These are phyloP conservation scores for Verticillium zaregamsianum DNA, from an alignment of 2,329 filamentous ascomycete species.

Conservation along the genomic window DNA sequence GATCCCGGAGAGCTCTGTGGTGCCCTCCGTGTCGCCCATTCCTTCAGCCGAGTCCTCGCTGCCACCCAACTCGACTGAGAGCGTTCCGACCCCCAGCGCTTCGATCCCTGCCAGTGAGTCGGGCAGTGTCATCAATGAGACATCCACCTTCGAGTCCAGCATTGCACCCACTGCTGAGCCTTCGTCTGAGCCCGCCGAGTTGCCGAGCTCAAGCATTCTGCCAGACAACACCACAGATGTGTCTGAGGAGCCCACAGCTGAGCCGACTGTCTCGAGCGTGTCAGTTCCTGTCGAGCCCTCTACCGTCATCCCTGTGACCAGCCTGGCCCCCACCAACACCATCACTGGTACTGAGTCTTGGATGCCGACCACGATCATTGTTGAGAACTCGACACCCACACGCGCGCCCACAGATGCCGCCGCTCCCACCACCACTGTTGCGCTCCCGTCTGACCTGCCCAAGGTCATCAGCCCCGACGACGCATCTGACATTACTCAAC, in stretches of 20 bases:
- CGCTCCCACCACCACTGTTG: slow-evolving; percentile 40
- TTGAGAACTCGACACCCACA: slow-evolving; percentile 42
- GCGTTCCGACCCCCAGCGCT: slow-evolving; percentile 3
- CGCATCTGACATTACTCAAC: slow-evolving; percentile 45
- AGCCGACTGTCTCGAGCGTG: slow-evolving; percentile 3
- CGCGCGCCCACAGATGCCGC: slow-evolving; percentile 29
- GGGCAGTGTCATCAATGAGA: slow-evolving; percentile 7
- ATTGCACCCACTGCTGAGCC: not conserved
- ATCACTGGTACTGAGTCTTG: slow-evolving; percentile 39
- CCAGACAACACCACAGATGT: slow-evolving; percentile 3
- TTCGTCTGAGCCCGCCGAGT: not conserved
- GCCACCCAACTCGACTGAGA: not conserved
- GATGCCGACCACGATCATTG: slow-evolving; percentile 59
- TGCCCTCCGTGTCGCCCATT: not conserved
- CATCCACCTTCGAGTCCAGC: not conserved
- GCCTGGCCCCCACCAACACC: slow-evolving; percentile 36
- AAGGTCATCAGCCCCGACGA: slow-evolving; percentile 70
- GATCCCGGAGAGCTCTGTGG: not conserved
- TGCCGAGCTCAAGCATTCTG: not conserved
- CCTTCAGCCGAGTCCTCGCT: not conserved
- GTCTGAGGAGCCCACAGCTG: slow-evolving; percentile 3
- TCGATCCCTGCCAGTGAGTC: slow-evolving; percentile 2
- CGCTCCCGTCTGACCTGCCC: slow-evolving; percentile 65
- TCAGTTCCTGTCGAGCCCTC: slow-evolving; percentile 1
- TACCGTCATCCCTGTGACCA: slow-evolving; percentile 26